Base-by-base conservation (phyloP, 768 basidiomycete genomes). In the Pulveroboletus sp. region DNA sequence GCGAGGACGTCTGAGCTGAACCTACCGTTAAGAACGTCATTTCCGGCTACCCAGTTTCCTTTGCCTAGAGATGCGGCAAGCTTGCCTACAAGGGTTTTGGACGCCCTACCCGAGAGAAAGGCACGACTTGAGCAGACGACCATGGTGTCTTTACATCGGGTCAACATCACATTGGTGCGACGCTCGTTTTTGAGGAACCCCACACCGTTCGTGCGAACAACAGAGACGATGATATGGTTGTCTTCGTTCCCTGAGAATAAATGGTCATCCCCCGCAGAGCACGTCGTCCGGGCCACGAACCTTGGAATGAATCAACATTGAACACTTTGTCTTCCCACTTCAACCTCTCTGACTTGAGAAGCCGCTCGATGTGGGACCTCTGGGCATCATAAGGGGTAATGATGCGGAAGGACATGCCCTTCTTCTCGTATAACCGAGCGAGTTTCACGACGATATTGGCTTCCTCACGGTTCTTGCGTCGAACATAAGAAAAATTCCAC, bases 131-230 rank as follows among this genome's bases (percentile, higher is more conserved):
- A 74, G 44, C 84, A 71, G 60, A 93, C 81, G 56, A 82, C 80
- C 86, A 92, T 91, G 30, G 80, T 81, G 41, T 65, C 63, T 63
- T 83, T 84, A 71, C 83, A 89, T 19, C 88, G 78, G 27, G 84
- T 86, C 27, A 91, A 74, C 88, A 92, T 89, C 37, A 92, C 89
- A 77, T 92, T 92, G 40, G 83, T 86, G 6, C 89, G 76, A 10
- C 83, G 75, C 6, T 74, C 47, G 56, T 79, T 82, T 13, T 61
- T 68, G 19, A 92, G 69, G 56, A 93, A 93, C 12, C 90, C 89
- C 17, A 78, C 64, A 13, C 65, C 69, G 6, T 66, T 53, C 1
- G 86, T 73, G 19, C 86, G 75, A 10, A 88, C 86, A 6, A 86
- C 57, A 6, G 86, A 89, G 29, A 90, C 68, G 45, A 90, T 76